These are phyloP conservation scores for Aspergillus calidoustus DNA, from an alignment of 2,329 filamentous ascomycete genomes.

Conservation along the genomic window DNA sequence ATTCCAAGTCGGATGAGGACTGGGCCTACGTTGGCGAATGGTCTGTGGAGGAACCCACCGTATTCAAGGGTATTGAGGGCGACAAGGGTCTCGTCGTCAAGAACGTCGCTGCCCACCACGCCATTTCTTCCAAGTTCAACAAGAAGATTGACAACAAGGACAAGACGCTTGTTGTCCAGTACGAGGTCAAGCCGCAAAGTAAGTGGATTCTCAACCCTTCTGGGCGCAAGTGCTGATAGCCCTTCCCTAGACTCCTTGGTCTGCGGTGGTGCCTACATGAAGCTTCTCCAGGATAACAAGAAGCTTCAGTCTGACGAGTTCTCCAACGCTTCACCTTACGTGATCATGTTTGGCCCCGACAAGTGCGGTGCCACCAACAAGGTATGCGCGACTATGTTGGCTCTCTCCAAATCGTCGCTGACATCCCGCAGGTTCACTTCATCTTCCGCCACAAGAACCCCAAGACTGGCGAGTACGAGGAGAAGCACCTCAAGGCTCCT, in stretches of 20 bases:
- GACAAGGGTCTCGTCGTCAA: conserved; percentile 98
- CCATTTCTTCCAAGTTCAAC: conserved; percentile 98
- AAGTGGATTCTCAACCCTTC: conserved; percentile 48
- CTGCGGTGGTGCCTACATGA: conserved; percentile 98
- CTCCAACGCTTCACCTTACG: conserved; percentile 94
- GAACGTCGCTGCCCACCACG: conserved; percentile 96
- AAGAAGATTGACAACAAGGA: conserved; percentile 96
- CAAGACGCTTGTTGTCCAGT: conserved; percentile 96
- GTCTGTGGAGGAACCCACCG: conserved; percentile 90
- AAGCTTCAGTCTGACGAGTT: conserved; percentile 97
- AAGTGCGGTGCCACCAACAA: conserved; percentile 99
- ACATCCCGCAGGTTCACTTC: conserved; percentile 68
- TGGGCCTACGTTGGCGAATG: conserved; percentile 98
- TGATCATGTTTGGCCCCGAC: conserved; percentile 99
- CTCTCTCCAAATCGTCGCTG: conserved; percentile 1
- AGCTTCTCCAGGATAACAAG: conserved; percentile 97
- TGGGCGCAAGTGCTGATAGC: conserved; percentile 7
- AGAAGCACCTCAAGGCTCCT: conserved; percentile 92
- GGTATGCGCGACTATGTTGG: conserved; percentile 56
- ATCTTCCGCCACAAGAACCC: conserved; percentile 99
- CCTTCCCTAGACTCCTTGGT: conserved; percentile 78
- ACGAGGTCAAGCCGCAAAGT: conserved; percentile 99
- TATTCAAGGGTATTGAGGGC: conserved; percentile 89
- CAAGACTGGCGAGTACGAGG: conserved; percentile 99
- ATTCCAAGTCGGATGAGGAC: conserved; percentile 78